A percentile compares a stretch with the other conserved stretches of the same genome.
These are phyloP conservation scores for Dentipellis sp. DNA, from an alignment of 768 basidiomycete genomes.

Conservation along the genomic window DNA sequence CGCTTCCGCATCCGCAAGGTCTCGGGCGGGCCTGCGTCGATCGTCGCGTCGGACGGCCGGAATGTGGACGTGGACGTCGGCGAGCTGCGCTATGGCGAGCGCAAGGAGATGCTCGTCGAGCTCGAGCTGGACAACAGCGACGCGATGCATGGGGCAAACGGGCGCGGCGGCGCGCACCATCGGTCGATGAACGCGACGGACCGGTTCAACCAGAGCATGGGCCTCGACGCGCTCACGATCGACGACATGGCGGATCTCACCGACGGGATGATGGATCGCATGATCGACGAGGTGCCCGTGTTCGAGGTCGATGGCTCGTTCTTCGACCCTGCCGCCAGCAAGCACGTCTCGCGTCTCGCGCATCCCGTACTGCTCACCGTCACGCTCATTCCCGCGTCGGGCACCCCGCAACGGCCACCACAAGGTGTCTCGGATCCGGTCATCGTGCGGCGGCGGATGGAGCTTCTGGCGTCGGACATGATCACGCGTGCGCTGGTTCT, in stretches of 20 bases:
- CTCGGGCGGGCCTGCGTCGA: constrained; percentile 78
- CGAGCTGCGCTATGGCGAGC: constrained; percentile 92
- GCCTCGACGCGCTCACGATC: constrained; percentile 64
- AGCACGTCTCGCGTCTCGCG: constrained; percentile 80
- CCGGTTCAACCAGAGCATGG: constrained; percentile 80
- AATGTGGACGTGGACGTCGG: constrained; percentile 94
- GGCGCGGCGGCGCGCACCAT: constrained; percentile 14
- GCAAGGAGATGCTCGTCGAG: constrained; percentile 95
- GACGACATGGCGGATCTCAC: constrained; percentile 67
- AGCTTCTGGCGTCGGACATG: constrained; percentile 95
- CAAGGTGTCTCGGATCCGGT: constrained; percentile 59
- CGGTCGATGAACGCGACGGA: constrained; percentile 71
- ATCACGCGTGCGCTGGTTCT: constrained; percentile 90
- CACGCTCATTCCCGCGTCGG: constrained; percentile 62
- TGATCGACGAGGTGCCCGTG: constrained; percentile 97
- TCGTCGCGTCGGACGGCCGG: constrained; percentile 85
- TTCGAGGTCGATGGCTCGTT: constrained; percentile 94
- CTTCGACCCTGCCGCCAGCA: constrained; percentile 80
- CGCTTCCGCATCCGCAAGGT: constrained; percentile 94
- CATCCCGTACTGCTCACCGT: constrained; percentile 93
- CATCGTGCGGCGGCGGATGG: constrained; percentile 92
- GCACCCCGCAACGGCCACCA: constrained; percentile 24
- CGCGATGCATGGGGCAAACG: constrained; percentile 10
- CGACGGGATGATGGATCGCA: constrained; percentile 90
- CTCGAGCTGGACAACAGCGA: constrained; percentile 84